Conservation (phyloP, 148 eudicot genomes). For the Vaccinium darrowii region DNA sequence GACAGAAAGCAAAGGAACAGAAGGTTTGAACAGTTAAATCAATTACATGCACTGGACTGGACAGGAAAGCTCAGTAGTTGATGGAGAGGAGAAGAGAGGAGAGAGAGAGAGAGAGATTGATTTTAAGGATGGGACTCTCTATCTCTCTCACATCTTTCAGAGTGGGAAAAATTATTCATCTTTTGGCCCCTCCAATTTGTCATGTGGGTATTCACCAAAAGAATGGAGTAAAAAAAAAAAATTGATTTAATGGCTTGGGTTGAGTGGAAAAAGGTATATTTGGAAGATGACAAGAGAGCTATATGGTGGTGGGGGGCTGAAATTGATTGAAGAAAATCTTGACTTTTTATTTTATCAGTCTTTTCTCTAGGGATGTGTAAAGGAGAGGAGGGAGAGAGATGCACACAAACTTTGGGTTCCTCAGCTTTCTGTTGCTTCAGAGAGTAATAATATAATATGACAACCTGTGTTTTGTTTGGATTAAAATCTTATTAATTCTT, state of each 20-base stretch:
- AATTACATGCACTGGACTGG: slow-evolving; percentile 32
- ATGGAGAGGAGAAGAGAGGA: too few relatives aligned
- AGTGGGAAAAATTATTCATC: slow-evolving; percentile 16
- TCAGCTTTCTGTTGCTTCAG: background rate
- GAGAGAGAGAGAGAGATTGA: slow-evolving; percentile 14
- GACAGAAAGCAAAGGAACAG: slow-evolving; percentile 64
- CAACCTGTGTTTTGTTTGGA: background rate
- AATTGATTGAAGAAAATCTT: background rate
- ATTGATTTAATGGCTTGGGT: background rate
- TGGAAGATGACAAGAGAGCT: background rate
- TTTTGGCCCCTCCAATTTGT: background rate
- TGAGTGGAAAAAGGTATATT: background rate
- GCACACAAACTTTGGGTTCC: slow-evolving; percentile 1
- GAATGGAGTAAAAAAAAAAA: background rate
- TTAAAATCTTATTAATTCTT: too few relatives aligned
- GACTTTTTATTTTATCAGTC: background rate
- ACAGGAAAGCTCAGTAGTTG: slow-evolving; percentile 31
- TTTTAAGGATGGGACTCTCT: slow-evolving; percentile 21
- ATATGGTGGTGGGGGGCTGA: too few relatives aligned
- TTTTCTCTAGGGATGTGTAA: background rate
- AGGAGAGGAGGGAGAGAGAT: background rate
- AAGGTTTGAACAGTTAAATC: slow-evolving; percentile 40
- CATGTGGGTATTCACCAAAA: background rate
- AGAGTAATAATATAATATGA: background rate
- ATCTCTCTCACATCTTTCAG: slow-evolving; percentile 8